These are phyloP conservation scores for Pleurotus djamor DNA, from an alignment of 768 basidiomycete genomes.

Conservation along the genomic window DNA sequence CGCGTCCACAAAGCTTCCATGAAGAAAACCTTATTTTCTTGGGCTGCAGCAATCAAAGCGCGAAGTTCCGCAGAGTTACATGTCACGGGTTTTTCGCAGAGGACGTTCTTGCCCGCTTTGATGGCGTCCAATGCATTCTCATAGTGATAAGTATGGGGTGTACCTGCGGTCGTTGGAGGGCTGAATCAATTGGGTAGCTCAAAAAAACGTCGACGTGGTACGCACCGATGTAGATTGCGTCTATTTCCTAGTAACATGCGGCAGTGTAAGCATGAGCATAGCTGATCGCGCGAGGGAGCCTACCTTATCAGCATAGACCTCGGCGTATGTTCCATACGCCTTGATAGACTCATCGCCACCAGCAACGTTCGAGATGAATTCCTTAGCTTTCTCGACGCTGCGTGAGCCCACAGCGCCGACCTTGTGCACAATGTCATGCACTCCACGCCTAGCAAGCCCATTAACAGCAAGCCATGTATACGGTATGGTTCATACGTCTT, in stretches of 20 bases:
- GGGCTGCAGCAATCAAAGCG: constrained; percentile 71
- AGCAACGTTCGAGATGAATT: constrained; percentile 59
- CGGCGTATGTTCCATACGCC: constrained; percentile 71
- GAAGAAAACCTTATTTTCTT: constrained; percentile 78
- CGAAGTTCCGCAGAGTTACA: constrained; percentile 72
- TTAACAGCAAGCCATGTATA: not conserved
- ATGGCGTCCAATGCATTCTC: constrained; percentile 73
- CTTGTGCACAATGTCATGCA: constrained; percentile 65
- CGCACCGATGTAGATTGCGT: constrained; percentile 74
- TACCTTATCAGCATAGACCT: constrained; percentile 71
- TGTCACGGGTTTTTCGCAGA: constrained; percentile 90
- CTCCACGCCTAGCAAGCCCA: constrained; percentile 48
- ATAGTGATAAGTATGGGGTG: constrained; percentile 86
- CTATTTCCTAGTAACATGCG: constrained; percentile 50
- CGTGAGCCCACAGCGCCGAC: constrained; percentile 80
- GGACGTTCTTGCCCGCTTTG: constrained; percentile 78
- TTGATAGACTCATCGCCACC: constrained; percentile 53
- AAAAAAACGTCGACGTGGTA: not conserved
- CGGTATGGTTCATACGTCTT: constrained; percentile 40
- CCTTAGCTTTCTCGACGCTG: constrained; percentile 60
- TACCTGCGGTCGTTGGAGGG: constrained; percentile 41
- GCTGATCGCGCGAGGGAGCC: not conserved
- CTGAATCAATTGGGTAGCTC: not conserved
- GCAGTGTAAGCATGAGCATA: too few relatives aligned
- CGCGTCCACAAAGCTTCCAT: constrained; percentile 94